These are phyloP conservation scores for Moesziomyces sp. DNA, from an alignment of 1,284 basidiomycete species.

Conservation along the genomic window DNA sequence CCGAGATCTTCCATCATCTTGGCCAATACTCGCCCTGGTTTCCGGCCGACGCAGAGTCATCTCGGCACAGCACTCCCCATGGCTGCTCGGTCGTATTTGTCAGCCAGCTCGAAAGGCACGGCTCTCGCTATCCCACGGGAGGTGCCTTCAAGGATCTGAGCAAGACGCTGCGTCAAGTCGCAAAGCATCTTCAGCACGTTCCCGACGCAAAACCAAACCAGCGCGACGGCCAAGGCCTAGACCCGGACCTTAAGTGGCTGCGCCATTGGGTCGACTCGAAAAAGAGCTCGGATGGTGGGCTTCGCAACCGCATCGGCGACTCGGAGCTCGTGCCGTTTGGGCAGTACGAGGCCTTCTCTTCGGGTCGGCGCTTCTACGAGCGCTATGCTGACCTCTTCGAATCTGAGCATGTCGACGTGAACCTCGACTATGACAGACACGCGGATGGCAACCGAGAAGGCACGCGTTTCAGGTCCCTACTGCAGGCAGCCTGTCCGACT, in stretches of 20 bases:
- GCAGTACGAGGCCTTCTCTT: constrained; percentile 42
- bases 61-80: not conserved
- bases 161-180: constrained; percentile 39
- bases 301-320: constrained; percentile 42
- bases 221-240: constrained; percentile 13
- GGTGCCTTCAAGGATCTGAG: constrained; percentile 39
- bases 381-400: constrained; percentile 35
- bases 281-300: constrained; percentile 35
- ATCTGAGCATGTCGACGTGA: constrained; percentile 18
- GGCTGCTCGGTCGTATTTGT: constrained; percentile 38
- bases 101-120: constrained; percentile 46
- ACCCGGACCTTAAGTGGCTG: constrained; percentile 34
- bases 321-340: constrained; percentile 46
- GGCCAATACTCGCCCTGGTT: constrained; percentile 52
- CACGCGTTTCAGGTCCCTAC: not conserved
- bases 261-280: constrained; percentile 27
- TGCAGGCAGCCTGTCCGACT: not conserved
- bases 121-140: constrained; percentile 41
- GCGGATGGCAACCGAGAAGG: not conserved
- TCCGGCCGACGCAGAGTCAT: not conserved
- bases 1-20: constrained; percentile 40
- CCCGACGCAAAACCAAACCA: constrained; percentile 5
- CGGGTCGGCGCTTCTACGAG: constrained; percentile 39
- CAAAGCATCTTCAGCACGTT: constrained; percentile 37
- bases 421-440: constrained; percentile 14